Evolutionary conservation across 2,329 filamentous ascomycete genomes (phyloP), one percentile per base, ranked within the genome.

Genomic region (Phialemonium atrogriseum): DNA sequence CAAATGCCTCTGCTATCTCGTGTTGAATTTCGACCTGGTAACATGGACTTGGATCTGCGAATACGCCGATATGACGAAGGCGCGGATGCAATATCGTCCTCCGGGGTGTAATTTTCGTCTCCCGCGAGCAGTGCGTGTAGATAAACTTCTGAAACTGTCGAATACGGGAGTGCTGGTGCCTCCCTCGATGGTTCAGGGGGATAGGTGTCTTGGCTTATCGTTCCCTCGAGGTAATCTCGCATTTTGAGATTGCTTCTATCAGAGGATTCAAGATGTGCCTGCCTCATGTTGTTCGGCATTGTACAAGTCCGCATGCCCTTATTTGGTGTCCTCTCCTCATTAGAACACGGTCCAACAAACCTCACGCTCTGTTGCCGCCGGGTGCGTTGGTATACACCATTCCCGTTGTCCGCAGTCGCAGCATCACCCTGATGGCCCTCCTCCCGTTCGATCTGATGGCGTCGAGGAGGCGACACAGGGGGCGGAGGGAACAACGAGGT

Each of bases 1-100:
- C n/a, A n/a, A n/a, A n/a, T n/a, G n/a, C n/a, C n/a, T n/a, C n/a
- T n/a, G n/a, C n/a, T n/a, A n/a, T 22, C 12, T 23, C 16, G 11
- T 25, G 21, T 16, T 24, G n/a, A n/a, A n/a, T n/a, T 18, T 23
- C 12, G n/a, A n/a, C 10, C 17, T 26, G 56, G 52, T 38, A 70
- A 61, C 66, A 75, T 68, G 0, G 73, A 77, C 36, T 58, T 67
- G 2, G 72, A 72, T 43, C 67, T 72, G 25, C 69, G 68, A 24
- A 77, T 49, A 17, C 57, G 62, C 27, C 63, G 59, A 41, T 62
- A 68, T 1, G 68, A 68, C 2, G 62, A 64, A 10, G 64, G 60
- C 18, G 56, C 56, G 4, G 68, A 69, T 2, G 57, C 59, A 19
- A 62, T 48, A 32, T 68, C 60, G 35, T 72, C 65, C 35, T 70